Evolutionary conservation across 2,329 filamentous ascomycete genomes (phyloP).

Genomic region (Nemania serpens): DNA sequence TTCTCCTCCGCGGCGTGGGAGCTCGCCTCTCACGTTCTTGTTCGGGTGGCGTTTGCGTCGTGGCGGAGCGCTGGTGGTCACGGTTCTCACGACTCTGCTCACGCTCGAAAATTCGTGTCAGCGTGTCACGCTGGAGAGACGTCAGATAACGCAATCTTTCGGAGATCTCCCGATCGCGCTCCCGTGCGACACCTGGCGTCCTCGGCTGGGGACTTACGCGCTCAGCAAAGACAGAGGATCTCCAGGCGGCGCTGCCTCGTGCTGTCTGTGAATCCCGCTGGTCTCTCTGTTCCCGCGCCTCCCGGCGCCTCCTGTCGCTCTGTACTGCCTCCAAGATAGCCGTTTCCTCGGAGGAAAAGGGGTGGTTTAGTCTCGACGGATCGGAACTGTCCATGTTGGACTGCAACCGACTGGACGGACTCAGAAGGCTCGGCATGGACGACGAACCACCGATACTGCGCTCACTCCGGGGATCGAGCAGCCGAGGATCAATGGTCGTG

Average conservation of each 20-base stretch:
- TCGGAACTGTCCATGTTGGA: slow-evolving; percentile 42
- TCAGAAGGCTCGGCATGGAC: slow-evolving; percentile 45
- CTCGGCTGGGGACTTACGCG: slow-evolving; percentile 40
- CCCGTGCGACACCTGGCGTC: slow-evolving; percentile 17
- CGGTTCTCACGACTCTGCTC: slow-evolving; percentile 38
- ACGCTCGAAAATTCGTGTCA: slow-evolving; percentile 42
- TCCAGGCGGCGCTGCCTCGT: slow-evolving; percentile 34
- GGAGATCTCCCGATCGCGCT: slow-evolving; percentile 28
- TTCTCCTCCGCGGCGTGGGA: slow-evolving; percentile 38
- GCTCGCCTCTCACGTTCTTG: slow-evolving; percentile 40
- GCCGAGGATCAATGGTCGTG: slow-evolving; percentile 58
- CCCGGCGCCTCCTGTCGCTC: slow-evolving; percentile 56
- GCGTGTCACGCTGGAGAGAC: slow-evolving; percentile 39
- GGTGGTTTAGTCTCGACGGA: slow-evolving; percentile 53
- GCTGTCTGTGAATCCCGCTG: slow-evolving; percentile 32
- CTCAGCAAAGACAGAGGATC: slow-evolving; percentile 40
- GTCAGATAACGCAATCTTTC: slow-evolving; percentile 30
- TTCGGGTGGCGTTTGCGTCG: slow-evolving; percentile 35
- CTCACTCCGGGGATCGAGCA: slow-evolving; percentile 54
- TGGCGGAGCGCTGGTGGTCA: slow-evolving; percentile 35
- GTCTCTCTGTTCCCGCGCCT: slow-evolving; percentile 45
- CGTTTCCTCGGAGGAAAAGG: slow-evolving; percentile 59
- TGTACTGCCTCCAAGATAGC: slow-evolving; percentile 61
- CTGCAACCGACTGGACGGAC: slow-evolving; percentile 36
- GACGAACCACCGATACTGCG: slow-evolving; percentile 41